Conservation (phyloP, 768 basidiomycete species). For the Tulasnella sp. region DNA sequence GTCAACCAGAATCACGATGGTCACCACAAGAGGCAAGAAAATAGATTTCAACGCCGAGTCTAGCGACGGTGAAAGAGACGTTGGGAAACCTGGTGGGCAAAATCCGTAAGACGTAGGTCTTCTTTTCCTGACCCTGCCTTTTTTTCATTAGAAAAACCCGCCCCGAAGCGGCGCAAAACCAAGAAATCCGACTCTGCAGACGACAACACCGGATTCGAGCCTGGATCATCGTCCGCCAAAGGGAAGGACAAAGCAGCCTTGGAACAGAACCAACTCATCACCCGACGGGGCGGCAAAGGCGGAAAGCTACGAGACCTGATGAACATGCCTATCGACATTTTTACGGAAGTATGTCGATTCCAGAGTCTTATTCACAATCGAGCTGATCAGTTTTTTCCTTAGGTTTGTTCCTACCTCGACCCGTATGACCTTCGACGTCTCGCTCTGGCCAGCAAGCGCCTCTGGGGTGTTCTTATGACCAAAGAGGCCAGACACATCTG, state of each 20-base stretch:
- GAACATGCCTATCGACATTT: conserved; percentile 37
- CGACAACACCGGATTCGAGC: background rate
- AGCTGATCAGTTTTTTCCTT: background rate
- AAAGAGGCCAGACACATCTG: conserved; percentile 8
- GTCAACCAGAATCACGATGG: too few species aligned
- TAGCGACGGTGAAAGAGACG: too few species aligned
- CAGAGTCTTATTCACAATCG: background rate
- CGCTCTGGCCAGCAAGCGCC: conserved; percentile 13
- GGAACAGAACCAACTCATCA: background rate
- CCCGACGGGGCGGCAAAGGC: background rate
- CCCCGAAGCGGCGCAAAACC: background rate
- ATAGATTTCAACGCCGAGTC: too few species aligned
- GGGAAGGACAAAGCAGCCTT: background rate
- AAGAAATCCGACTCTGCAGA: background rate
- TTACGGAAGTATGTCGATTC: conserved; percentile 28
- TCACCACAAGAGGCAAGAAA: too few species aligned
- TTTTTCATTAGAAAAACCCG: background rate
- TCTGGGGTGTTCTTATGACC: conserved; percentile 26
- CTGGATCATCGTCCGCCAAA: background rate
- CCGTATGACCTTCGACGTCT: conserved; percentile 34
- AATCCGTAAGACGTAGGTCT: too few species aligned
- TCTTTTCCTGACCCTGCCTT: too few species aligned
- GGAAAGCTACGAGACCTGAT: conserved; percentile 34
- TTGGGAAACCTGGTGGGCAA: too few species aligned
- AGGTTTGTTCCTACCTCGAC: conserved; percentile 29